Percentiles rank a stretch among this genome's conserved stretches.
These are phyloP conservation scores for Pleurozium schreberi DNA, from an alignment of 225 moss, liverwort and hornwort genomes.

Conservation along the genomic window DNA sequence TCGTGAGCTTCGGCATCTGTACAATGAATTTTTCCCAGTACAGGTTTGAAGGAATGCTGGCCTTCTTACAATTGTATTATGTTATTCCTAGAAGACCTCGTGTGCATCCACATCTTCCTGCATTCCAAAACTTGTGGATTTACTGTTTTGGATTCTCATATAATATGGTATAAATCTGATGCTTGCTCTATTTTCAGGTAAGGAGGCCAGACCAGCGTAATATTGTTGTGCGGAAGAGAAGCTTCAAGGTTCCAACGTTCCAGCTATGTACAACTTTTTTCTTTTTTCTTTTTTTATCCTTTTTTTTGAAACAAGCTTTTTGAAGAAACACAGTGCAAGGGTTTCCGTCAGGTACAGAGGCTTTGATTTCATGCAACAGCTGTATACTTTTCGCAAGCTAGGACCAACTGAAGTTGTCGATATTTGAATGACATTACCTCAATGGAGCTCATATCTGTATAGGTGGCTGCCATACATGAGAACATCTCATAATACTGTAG, in stretches of 20 bases:
- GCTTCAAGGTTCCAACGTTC: background rate
- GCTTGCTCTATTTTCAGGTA: background rate
- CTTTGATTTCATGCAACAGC: too few species aligned
- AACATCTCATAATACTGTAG: background rate
- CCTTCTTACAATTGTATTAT: background rate
- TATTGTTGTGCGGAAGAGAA: background rate
- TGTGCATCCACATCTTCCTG: background rate
- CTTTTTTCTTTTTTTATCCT: too few species aligned
- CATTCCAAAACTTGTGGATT: background rate
- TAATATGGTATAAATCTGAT: background rate
- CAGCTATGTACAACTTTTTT: background rate
- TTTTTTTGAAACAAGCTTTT: too few species aligned
- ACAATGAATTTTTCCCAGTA: background rate
- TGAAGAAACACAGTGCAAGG: too few species aligned
- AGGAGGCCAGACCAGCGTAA: background rate
- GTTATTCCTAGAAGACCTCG: background rate
- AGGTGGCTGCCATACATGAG: background rate
- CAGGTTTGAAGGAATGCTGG: background rate
- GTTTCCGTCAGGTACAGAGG: too few species aligned
- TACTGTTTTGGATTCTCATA: background rate
- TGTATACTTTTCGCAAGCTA: too few species aligned
- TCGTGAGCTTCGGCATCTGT: fast-evolving
- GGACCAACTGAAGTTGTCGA: background rate
- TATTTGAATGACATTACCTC: background rate
- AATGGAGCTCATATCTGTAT: background rate